Percentiles rank a stretch among this genome's conserved stretches.
Evolutionary conservation across 768 basidiomycete species (phyloP).

Genomic region (Suillus placidus): DNA sequence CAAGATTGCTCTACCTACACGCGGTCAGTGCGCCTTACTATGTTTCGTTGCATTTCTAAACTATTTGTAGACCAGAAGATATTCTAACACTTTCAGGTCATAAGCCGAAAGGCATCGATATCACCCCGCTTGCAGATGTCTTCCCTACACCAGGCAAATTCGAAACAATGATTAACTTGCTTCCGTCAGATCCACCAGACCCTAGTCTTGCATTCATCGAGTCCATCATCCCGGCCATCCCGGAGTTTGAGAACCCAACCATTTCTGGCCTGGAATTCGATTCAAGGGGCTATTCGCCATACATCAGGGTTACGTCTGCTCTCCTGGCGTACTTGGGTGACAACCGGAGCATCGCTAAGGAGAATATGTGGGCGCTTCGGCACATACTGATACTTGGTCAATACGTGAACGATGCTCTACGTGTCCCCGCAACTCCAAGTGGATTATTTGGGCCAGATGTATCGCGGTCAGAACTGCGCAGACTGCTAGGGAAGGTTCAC

Average conservation of each 20-base stretch:
- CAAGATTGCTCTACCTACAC: constrained; percentile 36
- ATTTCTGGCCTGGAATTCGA: constrained; percentile 38
- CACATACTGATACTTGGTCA: constrained; percentile 67
- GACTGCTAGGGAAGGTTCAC: constrained; percentile 49
- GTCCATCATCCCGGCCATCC: constrained; percentile 53
- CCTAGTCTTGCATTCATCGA: constrained; percentile 63
- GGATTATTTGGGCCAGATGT: constrained; percentile 49
- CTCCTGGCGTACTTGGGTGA: constrained; percentile 56
- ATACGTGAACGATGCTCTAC: constrained; percentile 63
- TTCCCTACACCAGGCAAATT: constrained; percentile 53
- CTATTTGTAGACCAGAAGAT: constrained; percentile 45
- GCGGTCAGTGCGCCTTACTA: constrained; percentile 31
- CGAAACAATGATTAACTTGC: constrained; percentile 46
- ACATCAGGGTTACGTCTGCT: constrained; percentile 63
- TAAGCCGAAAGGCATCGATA: constrained; percentile 38
- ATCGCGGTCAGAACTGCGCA: constrained; percentile 37
- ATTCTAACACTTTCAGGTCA: constrained; percentile 42
- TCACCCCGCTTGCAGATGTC: constrained; percentile 50
- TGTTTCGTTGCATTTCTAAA: not conserved
- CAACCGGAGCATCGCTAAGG: constrained; percentile 62
- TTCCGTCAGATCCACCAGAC: constrained; percentile 51
- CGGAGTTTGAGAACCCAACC: constrained; percentile 22
- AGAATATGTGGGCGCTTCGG: constrained; percentile 66
- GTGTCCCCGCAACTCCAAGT: constrained; percentile 51
- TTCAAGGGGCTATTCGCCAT: constrained; percentile 51